Base-by-base conservation (phyloP, 805 yeast genomes). In the Kregervanrija fluxuum region DNA sequence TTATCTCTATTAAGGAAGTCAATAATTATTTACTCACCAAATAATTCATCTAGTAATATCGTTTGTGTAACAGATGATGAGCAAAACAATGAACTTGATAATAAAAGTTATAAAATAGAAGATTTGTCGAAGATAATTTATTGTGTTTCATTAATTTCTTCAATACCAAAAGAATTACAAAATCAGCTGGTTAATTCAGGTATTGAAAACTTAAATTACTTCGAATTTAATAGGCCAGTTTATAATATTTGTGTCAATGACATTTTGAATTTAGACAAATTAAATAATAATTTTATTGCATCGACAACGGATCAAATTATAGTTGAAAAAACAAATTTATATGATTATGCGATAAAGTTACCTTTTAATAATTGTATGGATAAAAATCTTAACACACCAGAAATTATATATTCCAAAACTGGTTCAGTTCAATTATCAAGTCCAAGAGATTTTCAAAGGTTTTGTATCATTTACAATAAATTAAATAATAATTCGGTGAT, bases 251-350 rank as follows among this genome's bases (percentile, higher is more conserved):
- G 84, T 15, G 71, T 85, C 31, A 71, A 73, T 42, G 91, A 85
- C 57, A 64, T 74, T 33, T 62, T 63, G 41, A 70, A 63, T 56
- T 53, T 71, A 38, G 55, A 53, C 30, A 38, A 43, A 9, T 12
- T 57, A 3, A 47, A 56, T 11, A 39, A 55, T 12, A 73, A 76
- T 1, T 81, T 65, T 52, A 65, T 82, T 35, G 89, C 82, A 2
- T 68, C 77, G 6, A 80, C 91, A 2, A 74, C 82, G 16, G 95
- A 85, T 55, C 81, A 76, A 37, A 75, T 85, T 17, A 61, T 84
- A 31, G 64, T 80, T 53, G 77, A 72, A 48, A 82, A 80, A 50
- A 55, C 55, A 12, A 64, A 67, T 10, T 51, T 79, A 3, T 82
- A 74, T 55, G 87, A 82, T 54, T 54, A 65, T 35, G 56, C 69